Conservation (phyloP, 331 rosid genomes). For the Saraca asoca region DNA sequence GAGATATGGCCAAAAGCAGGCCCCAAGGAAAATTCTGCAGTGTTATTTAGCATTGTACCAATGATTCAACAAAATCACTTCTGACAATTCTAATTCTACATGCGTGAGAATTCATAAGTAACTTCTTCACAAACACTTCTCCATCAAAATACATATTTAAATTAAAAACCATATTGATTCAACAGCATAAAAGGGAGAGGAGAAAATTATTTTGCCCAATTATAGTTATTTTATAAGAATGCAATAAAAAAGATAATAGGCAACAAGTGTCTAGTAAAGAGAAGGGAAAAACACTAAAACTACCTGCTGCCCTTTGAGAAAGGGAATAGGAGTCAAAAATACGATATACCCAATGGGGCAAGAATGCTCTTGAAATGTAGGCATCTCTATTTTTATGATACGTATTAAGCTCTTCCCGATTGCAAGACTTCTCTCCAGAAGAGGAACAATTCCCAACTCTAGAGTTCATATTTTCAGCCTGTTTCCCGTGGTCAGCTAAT, state of each 20-base stretch:
- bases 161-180: too few species aligned
- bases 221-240: too few species aligned
- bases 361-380: constrained; percentile 64
- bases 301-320: constrained; percentile 86
- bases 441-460: constrained; percentile 53
- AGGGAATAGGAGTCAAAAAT: constrained; percentile 90
- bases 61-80: too few species aligned
- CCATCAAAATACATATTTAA: too few species aligned
- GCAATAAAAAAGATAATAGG: not conserved
- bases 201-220: not conserved
- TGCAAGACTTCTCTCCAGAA: constrained; percentile 44
- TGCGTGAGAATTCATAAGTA: too few species aligned
- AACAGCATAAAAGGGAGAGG: too few species aligned
- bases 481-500: constrained; percentile 45
- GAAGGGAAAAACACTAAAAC: constrained; percentile 36
- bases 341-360: constrained; percentile 82
- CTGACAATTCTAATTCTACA: too few species aligned
- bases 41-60: not conserved
- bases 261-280: constrained; percentile 9
- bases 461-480: constrained; percentile 38
- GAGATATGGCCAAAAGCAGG: not conserved
- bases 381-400: constrained; percentile 37
- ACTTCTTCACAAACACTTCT: too few species aligned
- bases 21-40: not conserved
- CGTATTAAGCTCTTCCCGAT: constrained; percentile 41